Percentiles rank a stretch among this genome's conserved stretches.
Evolutionary conservation across 225 moss, liverwort and hornwort genomes (phyloP).

Genomic region (Pleurozium schreberi): DNA sequence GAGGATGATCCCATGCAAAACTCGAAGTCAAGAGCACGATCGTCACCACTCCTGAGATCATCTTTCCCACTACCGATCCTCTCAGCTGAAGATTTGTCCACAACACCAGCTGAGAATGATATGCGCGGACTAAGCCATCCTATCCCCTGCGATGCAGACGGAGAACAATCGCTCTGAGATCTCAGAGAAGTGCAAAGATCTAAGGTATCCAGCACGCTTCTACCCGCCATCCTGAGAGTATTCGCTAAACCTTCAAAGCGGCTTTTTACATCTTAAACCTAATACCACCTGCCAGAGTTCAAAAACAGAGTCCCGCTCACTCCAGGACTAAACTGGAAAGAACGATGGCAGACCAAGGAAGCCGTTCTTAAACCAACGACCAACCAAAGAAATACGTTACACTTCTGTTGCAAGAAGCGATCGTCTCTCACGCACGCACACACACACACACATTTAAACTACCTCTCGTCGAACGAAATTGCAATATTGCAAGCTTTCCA

Average conservation of each 20-base stretch:
- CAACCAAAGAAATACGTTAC: not conserved
- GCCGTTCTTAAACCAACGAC: not conserved
- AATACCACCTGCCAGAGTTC: not conserved
- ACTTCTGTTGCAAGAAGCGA: not conserved
- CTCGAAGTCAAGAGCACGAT: conserved; percentile 61
- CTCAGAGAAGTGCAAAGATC: conserved; percentile 29
- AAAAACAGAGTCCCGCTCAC: not conserved
- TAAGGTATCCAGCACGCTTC: conserved; percentile 40
- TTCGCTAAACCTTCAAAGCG: not conserved
- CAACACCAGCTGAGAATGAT: conserved; percentile 42
- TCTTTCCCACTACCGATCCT: conserved; percentile 19
- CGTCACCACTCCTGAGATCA: conserved; percentile 11
- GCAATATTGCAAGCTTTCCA: not conserved
- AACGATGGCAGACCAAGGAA: not conserved
- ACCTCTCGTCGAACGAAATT: not conserved
- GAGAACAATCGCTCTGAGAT: not conserved
- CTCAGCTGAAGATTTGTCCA: conserved; percentile 22
- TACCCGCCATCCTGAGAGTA: conserved; percentile 13
- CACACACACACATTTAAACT: not conserved
- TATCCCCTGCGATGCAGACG: conserved; percentile 22
- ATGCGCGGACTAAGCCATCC: conserved; percentile 62
- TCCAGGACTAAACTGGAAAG: not conserved
- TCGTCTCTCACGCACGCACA: not conserved
- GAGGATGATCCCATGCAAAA: conserved; percentile 67
- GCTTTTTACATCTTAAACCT: conserved; percentile 9